phyloP scores from a whole-genome alignment of 345 rosid genomes.

The Gossypium bickii region DNA sequence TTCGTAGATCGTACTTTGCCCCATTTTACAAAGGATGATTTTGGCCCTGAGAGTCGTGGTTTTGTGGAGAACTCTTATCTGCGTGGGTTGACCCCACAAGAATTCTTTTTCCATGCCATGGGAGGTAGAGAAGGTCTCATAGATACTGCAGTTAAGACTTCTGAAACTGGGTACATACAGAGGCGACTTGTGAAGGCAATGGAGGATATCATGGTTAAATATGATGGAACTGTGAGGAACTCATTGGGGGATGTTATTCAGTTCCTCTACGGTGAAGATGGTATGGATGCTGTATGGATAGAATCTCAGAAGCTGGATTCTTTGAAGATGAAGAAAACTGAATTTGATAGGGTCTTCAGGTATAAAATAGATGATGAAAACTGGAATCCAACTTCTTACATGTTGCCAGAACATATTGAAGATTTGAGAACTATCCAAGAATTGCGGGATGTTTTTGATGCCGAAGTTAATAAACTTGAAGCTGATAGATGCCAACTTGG shows the following conservation, averaged over 20 bases:
- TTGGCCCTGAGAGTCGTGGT: conserved; percentile 98
- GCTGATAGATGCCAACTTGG: conserved; percentile 81
- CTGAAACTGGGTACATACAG: conserved; percentile 98
- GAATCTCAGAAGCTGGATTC: conserved; percentile 93
- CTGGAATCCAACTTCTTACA: conserved; percentile 75
- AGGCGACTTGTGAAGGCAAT: conserved; percentile 95
- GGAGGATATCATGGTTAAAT: conserved; percentile 99
- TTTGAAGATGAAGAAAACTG: conserved; percentile 74
- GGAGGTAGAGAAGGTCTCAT: conserved; percentile 99
- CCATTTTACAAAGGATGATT: conserved; percentile 91
- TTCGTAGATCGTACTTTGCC: conserved; percentile 87
- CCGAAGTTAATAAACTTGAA: conserved; percentile 86
- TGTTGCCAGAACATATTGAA: conserved; percentile 75
- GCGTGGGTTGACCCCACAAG: conserved; percentile 97
- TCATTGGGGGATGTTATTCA: conserved; percentile 96
- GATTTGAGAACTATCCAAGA: conserved; percentile 86
- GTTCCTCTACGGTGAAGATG: conserved; percentile 98
- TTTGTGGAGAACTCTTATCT: conserved; percentile 96
- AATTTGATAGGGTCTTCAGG: conserved; percentile 73
- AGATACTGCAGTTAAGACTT: conserved; percentile 99
- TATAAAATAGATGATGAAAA: conserved; percentile 75
- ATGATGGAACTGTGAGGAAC: conserved; percentile 96
- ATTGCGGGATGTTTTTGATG: conserved; percentile 89
- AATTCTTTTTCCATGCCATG: conserved; percentile 99
- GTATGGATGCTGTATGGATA: conserved; percentile 97